Base-by-base conservation (phyloP, 768 basidiomycete genomes). In the Pisolithus marmoratus region DNA sequence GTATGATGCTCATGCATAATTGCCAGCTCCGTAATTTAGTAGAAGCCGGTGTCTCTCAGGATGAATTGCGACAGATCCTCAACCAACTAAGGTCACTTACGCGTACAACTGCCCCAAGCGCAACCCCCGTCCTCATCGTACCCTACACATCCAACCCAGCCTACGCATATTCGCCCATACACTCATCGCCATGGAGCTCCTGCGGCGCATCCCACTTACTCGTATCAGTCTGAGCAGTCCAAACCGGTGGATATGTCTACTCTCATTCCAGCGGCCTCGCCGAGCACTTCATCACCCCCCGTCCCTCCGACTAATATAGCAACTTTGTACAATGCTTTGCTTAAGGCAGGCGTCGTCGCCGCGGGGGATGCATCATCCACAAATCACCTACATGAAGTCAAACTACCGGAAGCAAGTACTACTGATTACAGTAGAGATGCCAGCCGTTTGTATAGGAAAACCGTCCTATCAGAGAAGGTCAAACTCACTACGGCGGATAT, bases 291-390 rank as follows among this genome's bases (percentile, higher is more conserved):
- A 5, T 56, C 66, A 12, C 47, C 67, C 2, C 48, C 62, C 4
- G 29, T 58, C 4, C 57, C 69, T 20, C 49, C 64, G 2, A 62
- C 47, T 58, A 76, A 76, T 59, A 80, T 88, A 52, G 64, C 79
- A 29, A 78, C 75, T 61, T 72, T 90, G 34, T 77, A 84, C 53
- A 82, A 80, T 40, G 82, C 84, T 3, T 75, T 93, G 23, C 63
- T 90, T 49, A 89, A 85, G 67, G 85, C 90, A n/a, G 90, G 90
- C 51, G 78, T 90, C 8, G 81, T 90, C 22, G 74, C 82, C 23
- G 71, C 76, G 38, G 75, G 72, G 41, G 73, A 71, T 36, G 80
- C 82, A 19, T 62, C 69, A 50, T 65, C 72, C 9, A 70, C 74
- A 1, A 59, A 36, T 27, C 46, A 57, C 29, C 36, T 58, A 57